Conservation (phyloP, 2,329 filamentous ascomycete genomes). For the Trichoderma hamatum region DNA sequence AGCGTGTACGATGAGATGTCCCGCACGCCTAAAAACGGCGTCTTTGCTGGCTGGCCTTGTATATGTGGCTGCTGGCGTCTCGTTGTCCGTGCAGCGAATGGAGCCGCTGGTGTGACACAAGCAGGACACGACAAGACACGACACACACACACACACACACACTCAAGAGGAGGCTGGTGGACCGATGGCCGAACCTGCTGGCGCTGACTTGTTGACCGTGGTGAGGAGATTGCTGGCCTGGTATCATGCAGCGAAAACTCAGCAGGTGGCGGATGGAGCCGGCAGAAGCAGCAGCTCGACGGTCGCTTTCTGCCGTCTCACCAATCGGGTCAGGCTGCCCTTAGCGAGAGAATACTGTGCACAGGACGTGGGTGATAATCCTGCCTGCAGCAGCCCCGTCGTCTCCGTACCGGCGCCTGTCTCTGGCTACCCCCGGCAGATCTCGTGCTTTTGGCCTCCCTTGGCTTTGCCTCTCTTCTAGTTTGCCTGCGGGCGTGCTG, state of each 20-base stretch:
- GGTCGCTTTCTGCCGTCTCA: slow-evolving; percentile 1
- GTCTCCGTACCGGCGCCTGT: slow-evolving; percentile 6
- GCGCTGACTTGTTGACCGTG: slow-evolving; percentile 26
- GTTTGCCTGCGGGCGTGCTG: slow-evolving; percentile 1
- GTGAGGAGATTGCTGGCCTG: slow-evolving; percentile 16
- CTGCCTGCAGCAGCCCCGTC: slow-evolving; percentile 24
- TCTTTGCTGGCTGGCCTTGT: slow-evolving; percentile 2
- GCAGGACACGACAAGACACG: slow-evolving; percentile 20
- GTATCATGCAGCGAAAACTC: slow-evolving; percentile 25
- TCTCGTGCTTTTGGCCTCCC: background rate
- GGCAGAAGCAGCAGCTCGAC: slow-evolving; percentile 8
- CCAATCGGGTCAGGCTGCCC: slow-evolving; percentile 19
- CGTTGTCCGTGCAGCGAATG: slow-evolving; percentile 23
- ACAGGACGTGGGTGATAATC: slow-evolving; percentile 6
- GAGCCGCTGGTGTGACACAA: slow-evolving; percentile 22
- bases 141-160: slow-evolving; percentile 4
- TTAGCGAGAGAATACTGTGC: background rate
- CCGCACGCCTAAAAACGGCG: background rate
- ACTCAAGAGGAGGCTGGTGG: slow-evolving; percentile 9
- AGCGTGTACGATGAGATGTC: background rate
- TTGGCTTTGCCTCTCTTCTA: background rate
- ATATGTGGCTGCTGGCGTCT: slow-evolving; percentile 22
- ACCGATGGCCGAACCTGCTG: background rate
- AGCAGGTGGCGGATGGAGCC: slow-evolving; percentile 22
- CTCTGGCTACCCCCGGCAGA: slow-evolving; percentile 2